Evolutionary conservation across 306 rosid genomes (phyloP).

Genomic region (Cucurbita maxima): DNA sequence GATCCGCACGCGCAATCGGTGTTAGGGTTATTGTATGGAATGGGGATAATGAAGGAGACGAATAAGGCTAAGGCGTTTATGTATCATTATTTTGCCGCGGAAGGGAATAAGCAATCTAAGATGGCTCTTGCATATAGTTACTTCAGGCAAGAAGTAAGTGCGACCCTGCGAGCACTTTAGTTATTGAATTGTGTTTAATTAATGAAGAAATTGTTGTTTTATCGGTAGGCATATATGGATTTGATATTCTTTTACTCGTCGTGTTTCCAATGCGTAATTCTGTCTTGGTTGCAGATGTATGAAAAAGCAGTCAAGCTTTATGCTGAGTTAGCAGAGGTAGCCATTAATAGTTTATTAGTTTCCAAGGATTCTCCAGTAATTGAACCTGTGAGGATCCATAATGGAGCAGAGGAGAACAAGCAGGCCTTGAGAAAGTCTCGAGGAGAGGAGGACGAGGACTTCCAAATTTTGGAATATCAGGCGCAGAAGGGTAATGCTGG

Average conservation of each 20-base stretch:
- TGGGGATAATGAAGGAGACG: constrained; percentile 60
- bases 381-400: constrained; percentile 81
- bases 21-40: constrained; percentile 57
- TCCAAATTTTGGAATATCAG: constrained; percentile 86
- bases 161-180: background rate
- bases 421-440: constrained; percentile 76
- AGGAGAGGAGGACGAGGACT: constrained; percentile 94
- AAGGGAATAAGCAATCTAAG: constrained; percentile 83
- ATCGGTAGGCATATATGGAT: background rate
- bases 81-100: constrained; percentile 64
- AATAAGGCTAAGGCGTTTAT: constrained; percentile 53
- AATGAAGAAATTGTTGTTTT: background rate
- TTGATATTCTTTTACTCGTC: no score
- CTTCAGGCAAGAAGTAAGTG: constrained; percentile 70
- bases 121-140: constrained; percentile 89
- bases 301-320: constrained; percentile 72
- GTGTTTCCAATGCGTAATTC: background rate
- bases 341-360: constrained; percentile 74
- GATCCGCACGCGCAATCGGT: constrained; percentile 56
- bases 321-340: constrained; percentile 78
- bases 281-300: constrained; percentile 47
- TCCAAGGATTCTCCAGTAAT: constrained; percentile 77
- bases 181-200: background rate
- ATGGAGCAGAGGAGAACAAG: constrained; percentile 88
- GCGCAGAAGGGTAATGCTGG: constrained; percentile 89